Base-by-base conservation (phyloP, 139 green algal species). In the Monoraphidium neglectum region DNA sequence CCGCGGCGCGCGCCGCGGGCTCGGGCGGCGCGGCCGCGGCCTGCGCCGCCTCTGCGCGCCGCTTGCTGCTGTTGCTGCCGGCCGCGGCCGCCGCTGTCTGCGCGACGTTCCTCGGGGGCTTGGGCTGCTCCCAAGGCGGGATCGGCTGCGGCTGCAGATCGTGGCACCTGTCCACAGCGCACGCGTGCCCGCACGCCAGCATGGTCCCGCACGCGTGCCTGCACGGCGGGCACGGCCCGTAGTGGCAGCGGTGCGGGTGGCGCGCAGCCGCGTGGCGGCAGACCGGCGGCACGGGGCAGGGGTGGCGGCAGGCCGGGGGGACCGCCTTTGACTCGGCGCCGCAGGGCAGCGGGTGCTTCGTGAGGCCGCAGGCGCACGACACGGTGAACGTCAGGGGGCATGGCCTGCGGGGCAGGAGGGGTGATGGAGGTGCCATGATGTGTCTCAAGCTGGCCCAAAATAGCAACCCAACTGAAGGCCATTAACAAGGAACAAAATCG, bases 191-290 rank as follows among this genome's bases (percentile, higher is more conserved):
- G 53, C 91, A 96, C 2, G 77, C 5, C 30, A 95, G 80, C 35
- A 68, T 33, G 5, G 76, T 84, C 36, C 79, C 82, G 68, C 92
- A 97, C 3, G 78, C 53, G 15, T 74, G n/a, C 0, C 75, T 60
- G 85, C 93, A 97, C 1, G 89, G 83, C 1, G 93, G 93, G 77
- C 93, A 97, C 0, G 88, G 71, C 2, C 93, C 93, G 78, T 87
- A 97, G 77, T 97, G 93, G 78, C 93, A 97, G 24, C 79, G 66
- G 73, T 97, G 92, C 5, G 75, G 73, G 23, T 84, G 77, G 28
- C 64, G 56, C 2, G 24, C 23, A 0, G 38, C 77, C 18, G 83
- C 84, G 76, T 95, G 91, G 23, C 88, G 78, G 78, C 91, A 95
- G n/a, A 79, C 61, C 23, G 62, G 59, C 1, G 82, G 82, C 15